phyloP scores from a whole-genome alignment of 2,329 filamentous ascomycete genomes.

The Fusarium ramigenum region DNA sequence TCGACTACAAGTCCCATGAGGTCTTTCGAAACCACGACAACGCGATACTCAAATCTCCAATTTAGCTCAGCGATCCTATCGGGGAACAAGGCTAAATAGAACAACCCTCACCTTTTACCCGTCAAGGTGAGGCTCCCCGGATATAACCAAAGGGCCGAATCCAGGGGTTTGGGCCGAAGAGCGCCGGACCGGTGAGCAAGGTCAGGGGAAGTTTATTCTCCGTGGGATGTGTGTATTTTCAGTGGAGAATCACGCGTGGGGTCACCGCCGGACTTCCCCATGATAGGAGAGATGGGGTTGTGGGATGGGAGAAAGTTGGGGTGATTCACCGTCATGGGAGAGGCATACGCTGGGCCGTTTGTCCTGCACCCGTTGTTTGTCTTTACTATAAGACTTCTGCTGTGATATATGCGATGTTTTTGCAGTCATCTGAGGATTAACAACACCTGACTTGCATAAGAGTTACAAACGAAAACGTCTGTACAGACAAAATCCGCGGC shows the following conservation, averaged over 20 bases:
- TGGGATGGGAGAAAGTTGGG: neutral
- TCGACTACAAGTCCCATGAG: neutral
- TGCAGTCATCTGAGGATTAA: neutral
- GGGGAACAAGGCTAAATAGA: constrained; percentile 23
- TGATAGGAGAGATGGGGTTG: neutral
- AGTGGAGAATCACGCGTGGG: constrained; percentile 15
- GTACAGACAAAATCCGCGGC: neutral
- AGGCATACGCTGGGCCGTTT: no score
- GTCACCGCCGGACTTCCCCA: neutral
- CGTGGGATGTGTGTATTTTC: neutral
- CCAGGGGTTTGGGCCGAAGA: constrained; percentile 5
- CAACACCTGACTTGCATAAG: neutral
- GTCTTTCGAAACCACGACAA: neutral
- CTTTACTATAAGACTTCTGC: no score
- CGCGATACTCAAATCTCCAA: neutral
- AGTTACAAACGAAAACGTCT: neutral
- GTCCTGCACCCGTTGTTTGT: no score
- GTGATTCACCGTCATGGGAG: no score
- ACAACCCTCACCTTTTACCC: constrained; percentile 6
- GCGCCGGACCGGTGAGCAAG: constrained; percentile 10
- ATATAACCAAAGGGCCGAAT: constrained; percentile 4
- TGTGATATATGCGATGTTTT: neutral
- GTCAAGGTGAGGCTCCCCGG: neutral
- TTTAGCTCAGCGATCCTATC: constrained; percentile 8
- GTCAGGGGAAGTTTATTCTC: neutral